phyloP scores from a whole-genome alignment of 345 rosid genomes.

The Eucalyptus cloeziana region DNA sequence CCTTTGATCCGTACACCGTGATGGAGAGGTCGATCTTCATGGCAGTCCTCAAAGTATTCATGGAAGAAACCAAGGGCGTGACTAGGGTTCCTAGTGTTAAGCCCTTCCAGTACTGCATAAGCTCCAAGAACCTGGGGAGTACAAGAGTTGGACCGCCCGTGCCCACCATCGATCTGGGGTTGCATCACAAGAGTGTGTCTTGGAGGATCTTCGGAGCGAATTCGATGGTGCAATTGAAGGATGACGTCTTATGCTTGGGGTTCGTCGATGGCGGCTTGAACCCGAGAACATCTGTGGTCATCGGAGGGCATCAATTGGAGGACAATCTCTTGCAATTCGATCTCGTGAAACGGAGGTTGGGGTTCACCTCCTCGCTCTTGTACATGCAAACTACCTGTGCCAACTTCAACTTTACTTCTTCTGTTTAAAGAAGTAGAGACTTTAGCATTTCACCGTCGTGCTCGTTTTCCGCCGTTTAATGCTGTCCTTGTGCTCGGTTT shows the following conservation, averaged over 20 bases:
- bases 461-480: neutral
- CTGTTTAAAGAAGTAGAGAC: neutral
- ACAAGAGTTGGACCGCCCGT: slow-evolving; percentile 35
- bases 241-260: slow-evolving; percentile 17
- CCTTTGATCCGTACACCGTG: slow-evolving; percentile 53
- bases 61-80: slow-evolving; percentile 25
- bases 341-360: slow-evolving; percentile 17
- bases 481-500: neutral
- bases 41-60: slow-evolving; percentile 30
- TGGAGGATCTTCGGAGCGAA: slow-evolving; percentile 29
- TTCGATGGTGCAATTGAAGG: slow-evolving; percentile 26
- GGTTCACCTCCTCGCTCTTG: slow-evolving; percentile 20
- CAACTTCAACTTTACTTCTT: slow-evolving; percentile 59
- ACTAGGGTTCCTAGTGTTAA: slow-evolving; percentile 17
- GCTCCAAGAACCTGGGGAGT: slow-evolving; percentile 7
- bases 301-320: slow-evolving; percentile 30
- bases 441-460: neutral
- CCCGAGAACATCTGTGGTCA: slow-evolving; percentile 17
- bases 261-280: slow-evolving; percentile 15
- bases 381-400: slow-evolving; percentile 32
- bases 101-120: slow-evolving; percentile 56
- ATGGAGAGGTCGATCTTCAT: slow-evolving; percentile 38
- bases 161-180: slow-evolving; percentile 20
- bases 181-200: slow-evolving; percentile 11
- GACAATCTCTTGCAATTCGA: slow-evolving; percentile 26